Evolutionary conservation across 2,329 filamentous ascomycete species (phyloP), one percentile per base, ranked within the genome.

Genomic region (Xylariaceae sp.): DNA sequence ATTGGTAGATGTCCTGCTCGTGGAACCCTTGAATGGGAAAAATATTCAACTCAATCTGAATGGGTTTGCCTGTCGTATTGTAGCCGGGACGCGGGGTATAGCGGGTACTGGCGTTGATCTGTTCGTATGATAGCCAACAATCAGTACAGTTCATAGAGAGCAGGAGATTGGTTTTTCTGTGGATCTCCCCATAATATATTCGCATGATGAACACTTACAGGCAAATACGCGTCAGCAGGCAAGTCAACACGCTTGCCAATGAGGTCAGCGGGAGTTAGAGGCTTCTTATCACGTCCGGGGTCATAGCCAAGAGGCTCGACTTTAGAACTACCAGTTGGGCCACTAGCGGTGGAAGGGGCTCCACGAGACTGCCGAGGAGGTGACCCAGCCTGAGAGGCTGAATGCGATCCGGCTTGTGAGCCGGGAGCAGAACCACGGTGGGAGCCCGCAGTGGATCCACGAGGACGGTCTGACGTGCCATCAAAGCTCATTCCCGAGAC

Each of bases 1-100:
- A 97, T 67, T 97, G 92, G 58, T 86, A 86, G 18, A 97, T 82
- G 0, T 83, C 81, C 10, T 77, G 80, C 2, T 71, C 77, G 0
- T 85, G 85, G 32, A 86, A 83, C 8, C 76, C 72, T 0, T 70
- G 72, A 49, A 97, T 86, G 0, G 85, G 80, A 72, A 87, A 96
- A 9, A 91, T 85, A 68, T 97, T 97, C 30, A 96, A 73, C 0
- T 78, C 71, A 1, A 91, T 63, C 0, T 72, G 66, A 16, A 85
- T 78, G 0, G 75, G 67, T 56, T 80, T 82, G 1, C 86, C 87
- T 4, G 55, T 26, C 1, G 72, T 80, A 57, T 86, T 88, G 68
- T 81, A 84, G 0, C 74, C 78, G 0, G 81, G 81, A 2, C 85
- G 83, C 5, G 57, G 48, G 1, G 77, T 61, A 47, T 75, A 78